Evolutionary conservation across 345 rosid genomes (phyloP), one percentile per base, ranked within the genome.

Genomic region (Linum lewisii): DNA sequence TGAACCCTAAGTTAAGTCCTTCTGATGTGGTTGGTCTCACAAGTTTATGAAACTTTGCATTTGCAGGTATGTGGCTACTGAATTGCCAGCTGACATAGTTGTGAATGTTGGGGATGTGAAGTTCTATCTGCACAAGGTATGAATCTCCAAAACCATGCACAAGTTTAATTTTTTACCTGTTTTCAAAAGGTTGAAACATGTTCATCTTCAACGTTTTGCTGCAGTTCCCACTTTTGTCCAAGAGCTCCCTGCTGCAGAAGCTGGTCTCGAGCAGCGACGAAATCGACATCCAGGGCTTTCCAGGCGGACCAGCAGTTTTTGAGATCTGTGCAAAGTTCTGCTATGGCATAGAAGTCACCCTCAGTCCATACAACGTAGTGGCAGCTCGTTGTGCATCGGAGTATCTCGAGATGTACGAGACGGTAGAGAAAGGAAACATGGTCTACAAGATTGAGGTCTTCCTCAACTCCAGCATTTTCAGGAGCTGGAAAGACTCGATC

Each of bases 281-380:
- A 71, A 76, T 91, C 66, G 56, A 59, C 72, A 80, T 88, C 54
- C 78, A 65, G 5, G 95, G 84, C 61, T 69, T 88, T 16, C 96
- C 96, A 0, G 98, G 98, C 23, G 98, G 98, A 9, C 88, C 92
- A 23, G 77, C 76, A 36, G 88, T 92, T 20, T 88, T 91, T 54
- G 98, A 91, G 66, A 73, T 83, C 59, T 88, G 98, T 62, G 88
- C 86, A 1, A 91, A 91, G 61, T 91, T 91, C 72, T 91, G 96
- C 72, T 91, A 91, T 49, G 96, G 96, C 15, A 88, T 91, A 85
- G 78, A 77, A 1, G 96, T 91, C 59, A 88, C 96, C 7, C 90
- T 91, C 67, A 88, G 86, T 21, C 87, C 96, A 2, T 88, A 86
- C 78, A 86, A 88, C 68, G 92, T 86, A 11, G 90, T 86, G 16